Evolutionary conservation across 2,329 filamentous ascomycete genomes (phyloP).

Genomic region (Beauveria australis): DNA sequence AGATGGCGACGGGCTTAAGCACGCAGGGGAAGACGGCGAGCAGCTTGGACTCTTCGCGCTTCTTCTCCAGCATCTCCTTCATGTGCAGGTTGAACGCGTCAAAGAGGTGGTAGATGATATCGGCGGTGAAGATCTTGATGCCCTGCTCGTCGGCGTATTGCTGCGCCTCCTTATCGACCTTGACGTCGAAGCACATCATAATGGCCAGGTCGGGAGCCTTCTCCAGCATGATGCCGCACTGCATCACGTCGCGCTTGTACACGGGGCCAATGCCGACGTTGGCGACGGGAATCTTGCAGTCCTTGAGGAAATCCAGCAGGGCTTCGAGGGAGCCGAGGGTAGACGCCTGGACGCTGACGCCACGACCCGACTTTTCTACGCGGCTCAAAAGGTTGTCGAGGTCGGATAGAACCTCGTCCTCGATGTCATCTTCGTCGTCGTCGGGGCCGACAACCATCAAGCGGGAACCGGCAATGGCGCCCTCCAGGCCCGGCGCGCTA

Average conservation of each 20-base stretch:
- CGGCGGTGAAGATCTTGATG: slow-evolving; percentile 95
- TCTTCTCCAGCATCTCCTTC: slow-evolving; percentile 75
- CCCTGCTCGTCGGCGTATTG: slow-evolving; percentile 87
- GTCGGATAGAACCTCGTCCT: slow-evolving; percentile 94
- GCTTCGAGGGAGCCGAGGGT: slow-evolving; percentile 96
- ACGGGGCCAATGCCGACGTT: slow-evolving; percentile 97
- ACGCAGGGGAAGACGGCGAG: slow-evolving; percentile 96
- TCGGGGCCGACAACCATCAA: slow-evolving; percentile 89
- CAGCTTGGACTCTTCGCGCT: slow-evolving; percentile 94
- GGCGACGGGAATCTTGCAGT: slow-evolving; percentile 92
- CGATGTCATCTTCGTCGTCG: slow-evolving; percentile 93
- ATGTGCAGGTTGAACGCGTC: slow-evolving; percentile 96
- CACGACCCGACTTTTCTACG: slow-evolving; percentile 84
- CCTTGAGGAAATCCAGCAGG: slow-evolving; percentile 88
- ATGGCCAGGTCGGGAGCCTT: slow-evolving; percentile 93
- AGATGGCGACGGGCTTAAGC: slow-evolving; percentile 79
- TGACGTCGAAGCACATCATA: slow-evolving; percentile 99
- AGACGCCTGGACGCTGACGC: slow-evolving; percentile 94
- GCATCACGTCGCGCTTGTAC: slow-evolving; percentile 96
- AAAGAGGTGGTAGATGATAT: slow-evolving; percentile 98
- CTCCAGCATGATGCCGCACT: slow-evolving; percentile 90
- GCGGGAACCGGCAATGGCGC: slow-evolving; percentile 91
- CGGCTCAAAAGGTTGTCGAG: slow-evolving; percentile 83
- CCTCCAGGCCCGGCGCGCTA: slow-evolving; percentile 87
- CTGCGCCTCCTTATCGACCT: slow-evolving; percentile 93